Conservation (phyloP, 345 rosid genomes). For the Gossypium ekmanianum region DNA sequence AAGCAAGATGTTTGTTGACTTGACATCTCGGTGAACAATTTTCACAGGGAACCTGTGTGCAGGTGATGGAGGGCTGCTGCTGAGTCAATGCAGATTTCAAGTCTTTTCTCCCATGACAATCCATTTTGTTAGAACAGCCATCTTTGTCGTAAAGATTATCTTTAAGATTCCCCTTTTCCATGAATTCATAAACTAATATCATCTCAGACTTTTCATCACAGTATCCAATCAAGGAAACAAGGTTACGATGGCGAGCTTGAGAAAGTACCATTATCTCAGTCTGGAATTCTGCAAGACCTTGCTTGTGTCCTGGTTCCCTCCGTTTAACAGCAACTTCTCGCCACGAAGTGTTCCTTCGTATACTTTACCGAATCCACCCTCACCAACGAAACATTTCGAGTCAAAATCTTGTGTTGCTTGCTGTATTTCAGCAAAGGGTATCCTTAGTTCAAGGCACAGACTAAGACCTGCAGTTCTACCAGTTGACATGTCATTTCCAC, state of each 20-base stretch:
- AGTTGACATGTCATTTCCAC: background rate
- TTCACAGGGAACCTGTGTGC: slow-evolving; percentile 36
- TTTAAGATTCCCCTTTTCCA: slow-evolving; percentile 52
- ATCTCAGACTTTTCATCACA: slow-evolving; percentile 54
- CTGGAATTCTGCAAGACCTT: slow-evolving; percentile 48
- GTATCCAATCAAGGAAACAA: slow-evolving; percentile 68
- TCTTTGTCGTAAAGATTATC: slow-evolving; percentile 48
- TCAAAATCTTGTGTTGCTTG: slow-evolving; percentile 42
- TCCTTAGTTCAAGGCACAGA: slow-evolving; percentile 33
- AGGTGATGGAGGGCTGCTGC: slow-evolving; percentile 52
- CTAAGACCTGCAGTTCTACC: slow-evolving; percentile 7
- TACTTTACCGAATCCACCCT: slow-evolving; percentile 7
- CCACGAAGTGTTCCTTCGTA: background rate
- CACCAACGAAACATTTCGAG: background rate
- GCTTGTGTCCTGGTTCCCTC: slow-evolving; percentile 18
- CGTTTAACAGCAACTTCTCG: background rate
- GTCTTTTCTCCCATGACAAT: slow-evolving; percentile 48
- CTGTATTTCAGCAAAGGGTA: slow-evolving; percentile 35
- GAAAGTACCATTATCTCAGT: slow-evolving; percentile 54
- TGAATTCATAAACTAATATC: slow-evolving; percentile 59
- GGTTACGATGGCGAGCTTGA: slow-evolving; percentile 59
- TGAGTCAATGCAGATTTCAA: slow-evolving; percentile 47
- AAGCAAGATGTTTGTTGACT: slow-evolving; percentile 56
- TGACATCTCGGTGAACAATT: slow-evolving; percentile 55
- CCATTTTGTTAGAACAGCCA: slow-evolving; percentile 18